These are phyloP conservation scores for Leccinum disarticulatum DNA, from an alignment of 768 basidiomycete genomes.

Conservation along the genomic window DNA sequence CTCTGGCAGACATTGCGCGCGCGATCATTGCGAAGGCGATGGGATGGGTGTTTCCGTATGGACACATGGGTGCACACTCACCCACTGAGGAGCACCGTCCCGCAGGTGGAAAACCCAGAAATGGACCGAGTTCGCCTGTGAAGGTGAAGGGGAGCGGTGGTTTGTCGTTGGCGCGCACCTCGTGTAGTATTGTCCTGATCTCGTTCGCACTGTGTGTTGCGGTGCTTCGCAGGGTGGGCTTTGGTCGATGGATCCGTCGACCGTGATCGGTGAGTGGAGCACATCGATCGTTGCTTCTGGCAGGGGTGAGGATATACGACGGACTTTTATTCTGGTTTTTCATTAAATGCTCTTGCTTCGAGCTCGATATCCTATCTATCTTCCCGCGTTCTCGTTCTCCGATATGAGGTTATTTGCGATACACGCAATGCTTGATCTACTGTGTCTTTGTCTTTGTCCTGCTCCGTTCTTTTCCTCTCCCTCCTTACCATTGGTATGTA, in stretches of 20 bases:
- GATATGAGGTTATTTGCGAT: background rate
- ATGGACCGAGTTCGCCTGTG: background rate
- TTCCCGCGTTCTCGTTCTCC: background rate
- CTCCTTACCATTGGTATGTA: slow-evolving; percentile 1
- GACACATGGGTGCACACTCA: background rate
- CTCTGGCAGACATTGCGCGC: slow-evolving; percentile 13
- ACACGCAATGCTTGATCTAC: background rate
- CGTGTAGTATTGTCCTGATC: slow-evolving; percentile 25
- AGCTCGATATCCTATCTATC: background rate
- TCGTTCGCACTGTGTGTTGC: slow-evolving; percentile 30
- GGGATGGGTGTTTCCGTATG: slow-evolving; percentile 27
- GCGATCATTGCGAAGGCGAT: slow-evolving; percentile 17
- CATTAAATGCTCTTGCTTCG: background rate
- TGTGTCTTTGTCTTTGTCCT: background rate
- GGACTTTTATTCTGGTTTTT: background rate
- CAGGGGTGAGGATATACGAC: background rate
- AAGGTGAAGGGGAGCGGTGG: slow-evolving; percentile 9
- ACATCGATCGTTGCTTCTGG: background rate
- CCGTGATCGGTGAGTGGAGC: slow-evolving; percentile 18
- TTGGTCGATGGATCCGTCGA: slow-evolving; percentile 25
- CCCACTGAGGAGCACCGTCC: background rate
- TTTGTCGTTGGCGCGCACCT: slow-evolving; percentile 12
- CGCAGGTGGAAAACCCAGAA: background rate
- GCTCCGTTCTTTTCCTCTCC: background rate
- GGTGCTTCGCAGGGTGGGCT: slow-evolving; percentile 25